Base-by-base conservation (phyloP, 2,329 filamentous ascomycete genomes). In the Byssothecium circinans region DNA sequence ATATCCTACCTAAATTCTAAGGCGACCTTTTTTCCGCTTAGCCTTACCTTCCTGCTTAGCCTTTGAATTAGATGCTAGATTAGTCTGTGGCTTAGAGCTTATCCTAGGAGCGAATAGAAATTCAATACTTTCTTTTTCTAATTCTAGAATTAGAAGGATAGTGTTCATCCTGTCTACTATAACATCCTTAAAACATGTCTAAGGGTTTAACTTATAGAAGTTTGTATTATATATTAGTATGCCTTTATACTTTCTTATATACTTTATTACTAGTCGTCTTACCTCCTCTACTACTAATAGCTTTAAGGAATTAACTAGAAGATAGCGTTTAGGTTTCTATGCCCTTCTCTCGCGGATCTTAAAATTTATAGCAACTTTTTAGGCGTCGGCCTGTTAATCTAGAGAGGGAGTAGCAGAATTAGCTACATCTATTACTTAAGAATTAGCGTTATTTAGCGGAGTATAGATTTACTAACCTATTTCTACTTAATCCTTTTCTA, bases 171-270 rank as follows among this genome's bases (percentile, higher is more conserved):
- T 22, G 34, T 48, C 45, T 48, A 15, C 40, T n/a, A 25, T 48
- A 43, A 48, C 45, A 25, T 43, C 40, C 45, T 43, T 20, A 48
- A 43, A 43, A 43, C 34, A 48, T 48, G 25, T 48, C 17, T 17
- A 22, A 45, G 46, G 41, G 29, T 49, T n/a, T 44, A 49, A 22
- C 41, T 44, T 49, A 41, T 29, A 29, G 41, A 49, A 41, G 35
- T 49, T 49, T 45, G 23, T 49, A 45, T 49, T 29, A 41, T 49
- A 49, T 44, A 49, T 49, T 35, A 34, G 27, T 45, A 49, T 49
- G 17, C 46, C 30, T 2, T 49, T 19, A n/a, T 45, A 25, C 41
- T 49, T 49, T 44, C 36, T 49, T 14, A 49, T 49, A 37, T 49
- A 45, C 41, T 45, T 49, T 45, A 49, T 45, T 19, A 22, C 46